Percentiles rank a stretch among this genome's conserved stretches.
Conservation (phyloP, 306 rosid genomes). For the Lathyrus tuberosus region DNA sequence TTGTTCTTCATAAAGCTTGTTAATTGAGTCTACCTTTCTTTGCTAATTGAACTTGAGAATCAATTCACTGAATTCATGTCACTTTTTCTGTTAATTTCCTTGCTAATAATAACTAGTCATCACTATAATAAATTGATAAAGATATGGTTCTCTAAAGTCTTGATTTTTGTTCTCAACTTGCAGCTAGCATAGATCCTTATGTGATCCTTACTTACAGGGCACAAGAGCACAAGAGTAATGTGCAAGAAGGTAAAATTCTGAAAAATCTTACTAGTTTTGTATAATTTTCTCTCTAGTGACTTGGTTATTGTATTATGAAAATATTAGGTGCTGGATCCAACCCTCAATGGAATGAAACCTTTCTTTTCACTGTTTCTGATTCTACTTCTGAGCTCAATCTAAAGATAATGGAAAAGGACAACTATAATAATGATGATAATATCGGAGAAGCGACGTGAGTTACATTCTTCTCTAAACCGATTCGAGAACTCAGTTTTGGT, state of each 20-base stretch:
- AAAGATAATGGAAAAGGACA: constrained; percentile 52
- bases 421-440: constrained; percentile 41
- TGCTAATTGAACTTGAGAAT: too few species aligned
- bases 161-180: constrained; percentile 24
- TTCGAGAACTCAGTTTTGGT: too few species aligned
- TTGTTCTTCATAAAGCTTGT: too few species aligned
- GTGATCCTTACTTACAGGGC: constrained; percentile 46
- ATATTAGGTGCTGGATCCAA: constrained; percentile 48
- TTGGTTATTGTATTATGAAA: neutral
- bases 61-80: too few species aligned
- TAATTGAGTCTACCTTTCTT: too few species aligned
- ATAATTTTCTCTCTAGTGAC: neutral
- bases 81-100: too few species aligned
- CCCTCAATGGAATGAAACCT: constrained; percentile 55
- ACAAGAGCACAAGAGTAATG: constrained; percentile 52
- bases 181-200: constrained; percentile 52
- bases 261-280: neutral
- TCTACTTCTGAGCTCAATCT: constrained; percentile 41
- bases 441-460: constrained; percentile 53
- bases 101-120: too few species aligned
- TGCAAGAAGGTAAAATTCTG: constrained; percentile 40
- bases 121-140: too few species aligned
- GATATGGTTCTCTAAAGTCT: too few species aligned
- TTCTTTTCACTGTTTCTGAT: constrained; percentile 52
- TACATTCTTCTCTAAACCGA: constrained; percentile 12